Evolutionary conservation across 163 green algal genomes (phyloP), one percentile per base, ranked within the genome.

Genomic region (Scenedesmus sp.): DNA sequence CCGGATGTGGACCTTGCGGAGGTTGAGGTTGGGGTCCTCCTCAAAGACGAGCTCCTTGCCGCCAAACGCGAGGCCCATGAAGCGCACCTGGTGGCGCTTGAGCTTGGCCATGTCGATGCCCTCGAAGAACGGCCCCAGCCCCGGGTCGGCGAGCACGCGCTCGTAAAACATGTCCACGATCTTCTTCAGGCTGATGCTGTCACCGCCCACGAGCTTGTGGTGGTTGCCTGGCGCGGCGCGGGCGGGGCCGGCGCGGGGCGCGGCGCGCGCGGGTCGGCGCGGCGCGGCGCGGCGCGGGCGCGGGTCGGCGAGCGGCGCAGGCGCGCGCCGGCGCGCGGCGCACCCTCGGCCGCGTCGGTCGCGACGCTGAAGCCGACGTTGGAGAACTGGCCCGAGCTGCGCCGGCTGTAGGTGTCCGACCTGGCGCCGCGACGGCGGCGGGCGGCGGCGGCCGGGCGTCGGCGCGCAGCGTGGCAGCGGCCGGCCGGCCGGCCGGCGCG

Each of bases 151-250:
- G 20, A 75, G n/a, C 14, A 81, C 74, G 26, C 65, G 75, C 29
- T 81, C 74, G 28, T 81, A 81, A 45, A 81, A 81, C 18, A 75
- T 74, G 63, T 81, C 74, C 48, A 81, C 24, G 15, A 81, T 75
- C 63, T 81, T 81, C 48, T 81, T 81, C 15, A 81, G 26, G 63
- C 74, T 81, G 33, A 81, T 65, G 56, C 60, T 75, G 50, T 81
- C 29, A 2, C 51, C 39, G 17, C 51, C 51, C 4, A 26, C 63
- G 17, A 75, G 51, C 18, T 62, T 44, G 47, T 72, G 72, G 11
- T 31, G 6, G 39, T 10, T 47, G 39, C 39, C 7, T 47, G 39
- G 39, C 39, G 39, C 39, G 39, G 39, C 39, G 10, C 39, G 39
- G n/a, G 39, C 39, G 39, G 7, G 39, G 39, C 39, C 7, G 7